Conservation (phyloP, 345 rosid species). For the Euclidium syriacum region DNA sequence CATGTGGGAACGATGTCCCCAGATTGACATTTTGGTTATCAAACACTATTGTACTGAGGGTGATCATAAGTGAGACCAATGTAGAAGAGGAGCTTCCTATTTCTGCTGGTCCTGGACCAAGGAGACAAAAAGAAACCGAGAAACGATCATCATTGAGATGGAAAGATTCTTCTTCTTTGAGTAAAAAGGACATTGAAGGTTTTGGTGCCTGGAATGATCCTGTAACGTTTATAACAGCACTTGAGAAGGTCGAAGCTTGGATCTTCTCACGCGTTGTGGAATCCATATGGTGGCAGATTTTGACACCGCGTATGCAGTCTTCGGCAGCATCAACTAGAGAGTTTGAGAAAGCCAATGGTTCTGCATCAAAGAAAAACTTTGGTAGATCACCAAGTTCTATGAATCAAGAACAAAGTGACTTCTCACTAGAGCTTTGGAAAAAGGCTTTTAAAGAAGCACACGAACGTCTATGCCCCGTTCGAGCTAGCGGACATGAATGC, state of each 20-base stretch:
- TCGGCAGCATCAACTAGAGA: conserved; percentile 41
- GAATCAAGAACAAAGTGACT: conserved; percentile 58
- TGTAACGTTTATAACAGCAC: conserved; percentile 45
- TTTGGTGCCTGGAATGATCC: conserved; percentile 62
- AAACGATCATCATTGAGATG: conserved; percentile 49
- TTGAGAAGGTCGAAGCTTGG: conserved; percentile 92
- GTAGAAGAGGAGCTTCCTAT: conserved; percentile 32
- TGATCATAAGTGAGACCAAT: conserved; percentile 49
- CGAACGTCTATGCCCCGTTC: conserved; percentile 89
- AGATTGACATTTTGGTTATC: conserved; percentile 97
- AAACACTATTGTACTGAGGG: conserved; percentile 69
- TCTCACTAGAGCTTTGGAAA: conserved; percentile 83
- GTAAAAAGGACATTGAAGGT: conserved; percentile 38
- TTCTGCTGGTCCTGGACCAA: conserved; percentile 32
- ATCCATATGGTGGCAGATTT: conserved; percentile 99
- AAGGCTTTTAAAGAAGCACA: conserved; percentile 84
- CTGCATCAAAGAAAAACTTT: conserved; percentile 42
- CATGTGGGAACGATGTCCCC: conserved; percentile 94
- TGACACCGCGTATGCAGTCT: conserved; percentile 91
- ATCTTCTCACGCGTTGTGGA: conserved; percentile 78
- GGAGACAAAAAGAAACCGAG: conserved; percentile 33
- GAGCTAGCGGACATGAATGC: conserved; percentile 88
- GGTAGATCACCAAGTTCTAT: conserved; percentile 36
- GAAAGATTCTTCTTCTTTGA: conserved; percentile 47
- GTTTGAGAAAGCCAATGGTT: conserved; percentile 33